Evolutionary conservation across 176 grass and related monocot species (phyloP).

Genomic region (Saccharum spontaneum): DNA sequence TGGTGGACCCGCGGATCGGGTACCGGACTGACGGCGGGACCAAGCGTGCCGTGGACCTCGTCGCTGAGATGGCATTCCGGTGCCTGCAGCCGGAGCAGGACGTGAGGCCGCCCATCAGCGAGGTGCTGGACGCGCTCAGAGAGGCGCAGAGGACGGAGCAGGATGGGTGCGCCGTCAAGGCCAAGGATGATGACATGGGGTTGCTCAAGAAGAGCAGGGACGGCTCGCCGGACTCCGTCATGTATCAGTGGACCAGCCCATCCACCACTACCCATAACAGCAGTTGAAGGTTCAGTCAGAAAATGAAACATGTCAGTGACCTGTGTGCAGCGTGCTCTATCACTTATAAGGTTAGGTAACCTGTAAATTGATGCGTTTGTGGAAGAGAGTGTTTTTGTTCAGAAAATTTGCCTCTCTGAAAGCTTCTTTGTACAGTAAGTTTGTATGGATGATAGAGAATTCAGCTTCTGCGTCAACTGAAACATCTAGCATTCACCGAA

Average conservation of each 20-base stretch:
- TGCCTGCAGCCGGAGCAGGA: conserved; percentile 60
- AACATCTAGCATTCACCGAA: neutral
- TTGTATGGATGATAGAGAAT: neutral
- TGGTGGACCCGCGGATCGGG: conserved; percentile 39
- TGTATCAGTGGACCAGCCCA: conserved; percentile 42
- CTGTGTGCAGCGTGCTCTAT: neutral
- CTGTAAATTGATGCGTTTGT: neutral
- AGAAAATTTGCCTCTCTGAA: neutral
- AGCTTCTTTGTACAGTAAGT: neutral
- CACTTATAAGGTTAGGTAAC: neutral
- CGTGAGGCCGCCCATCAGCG: conserved; percentile 39
- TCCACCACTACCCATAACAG: conserved; percentile 39
- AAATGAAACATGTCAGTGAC: neutral
- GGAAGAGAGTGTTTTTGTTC: neutral
- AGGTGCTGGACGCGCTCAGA: conserved; percentile 39
- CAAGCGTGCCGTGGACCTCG: conserved; percentile 27
- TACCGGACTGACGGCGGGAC: conserved; percentile 28
- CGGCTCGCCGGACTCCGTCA: conserved; percentile 44
- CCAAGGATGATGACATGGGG: conserved; percentile 1
- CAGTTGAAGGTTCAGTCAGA: conserved; percentile 8
- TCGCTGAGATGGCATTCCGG: conserved; percentile 51
- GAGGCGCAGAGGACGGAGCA: conserved; percentile 17
- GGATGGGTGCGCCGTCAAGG: neutral
- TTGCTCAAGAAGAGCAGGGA: conserved; percentile 37
- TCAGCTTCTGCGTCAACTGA: neutral